Evolutionary conservation across 768 basidiomycete species (phyloP), one percentile per base, ranked within the genome.

Genomic region (Tephrocybe sp.): DNA sequence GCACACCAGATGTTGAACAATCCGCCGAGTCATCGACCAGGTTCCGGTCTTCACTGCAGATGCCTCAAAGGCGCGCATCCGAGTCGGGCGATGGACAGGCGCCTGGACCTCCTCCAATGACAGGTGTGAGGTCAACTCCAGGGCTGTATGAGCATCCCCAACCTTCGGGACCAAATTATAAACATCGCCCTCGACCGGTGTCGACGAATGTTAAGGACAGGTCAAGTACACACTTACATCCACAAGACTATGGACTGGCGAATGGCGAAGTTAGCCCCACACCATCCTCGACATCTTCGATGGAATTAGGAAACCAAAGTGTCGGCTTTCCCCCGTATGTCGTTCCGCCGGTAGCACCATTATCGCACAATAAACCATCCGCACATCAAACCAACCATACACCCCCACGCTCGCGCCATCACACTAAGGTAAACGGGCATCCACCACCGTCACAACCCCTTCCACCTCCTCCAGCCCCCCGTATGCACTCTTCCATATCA

Each of bases 231-330:
- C 32, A 43, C 26, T 49, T 47, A 11, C 51, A 49, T 28, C 49
- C 38, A 11, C 46, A 54, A 3, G 20, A 46, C 23, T 23, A 24
- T 18, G 12, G 20, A 36, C 26, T 24, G 17, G 17, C 24, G 14
- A 54, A 58, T 30, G 57, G 53, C 25, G 47, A 58, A 15, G 26
- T 51, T 11, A 58, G 50, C 33, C 53, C 50, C 10, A 36, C 57
- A 3, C 26, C 48, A 3, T 58, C 57, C 14, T 51, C 50, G 6
- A 36, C 30, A 20, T 54, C 53, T 15, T 58, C 57, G 5, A 45
- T 46, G 20, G 57, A 54, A n/a, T 43, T 40, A 25, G 45, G 33
- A 25, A 41, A 17, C 28, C 37, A 21, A 34, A 46, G 46, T 17
- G 18, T 20, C 18, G 30, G 43, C 24, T 26, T 42, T 2, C 39